These are phyloP conservation scores for Phytophthora colocasiae DNA, from an alignment of 352 stramenopile species.

Conservation along the genomic window DNA sequence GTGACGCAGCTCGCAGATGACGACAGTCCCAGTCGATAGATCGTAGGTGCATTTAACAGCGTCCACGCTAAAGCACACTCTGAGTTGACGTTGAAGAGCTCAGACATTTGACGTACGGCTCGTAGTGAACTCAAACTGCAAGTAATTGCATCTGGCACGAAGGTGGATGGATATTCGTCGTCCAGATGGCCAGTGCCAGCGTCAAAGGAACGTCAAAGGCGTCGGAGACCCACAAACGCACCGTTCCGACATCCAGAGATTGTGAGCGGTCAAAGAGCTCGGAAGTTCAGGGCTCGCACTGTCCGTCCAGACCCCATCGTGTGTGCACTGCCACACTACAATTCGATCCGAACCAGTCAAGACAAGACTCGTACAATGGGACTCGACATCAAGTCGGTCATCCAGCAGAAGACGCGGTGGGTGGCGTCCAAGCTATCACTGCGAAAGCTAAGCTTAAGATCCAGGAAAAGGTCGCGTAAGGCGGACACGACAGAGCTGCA, in stretches of 20 bases:
- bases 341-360: conserved; percentile 19
- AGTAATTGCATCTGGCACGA: conserved; percentile 29
- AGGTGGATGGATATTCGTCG: conserved; percentile 24
- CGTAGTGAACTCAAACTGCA: neutral
- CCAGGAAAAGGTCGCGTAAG: conserved; percentile 27
- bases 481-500: conserved; percentile 37
- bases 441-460: conserved; percentile 26
- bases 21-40: conserved; percentile 7
- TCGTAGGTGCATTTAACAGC: neutral
- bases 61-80: conserved; percentile 13
- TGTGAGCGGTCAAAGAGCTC: conserved; percentile 3
- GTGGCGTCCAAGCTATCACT: conserved; percentile 40
- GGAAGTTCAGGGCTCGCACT: too few relatives aligned
- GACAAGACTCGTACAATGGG: conserved; percentile 15
- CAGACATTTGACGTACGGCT: neutral
- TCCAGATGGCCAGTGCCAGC: conserved; percentile 15
- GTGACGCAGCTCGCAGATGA: conserved; percentile 19
- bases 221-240: conserved; percentile 17
- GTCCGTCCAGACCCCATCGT: conserved; percentile 13
- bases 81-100: conserved; percentile 20
- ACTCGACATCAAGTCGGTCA: conserved; percentile 26
- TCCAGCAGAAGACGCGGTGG: conserved; percentile 42
- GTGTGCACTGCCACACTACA: conserved; percentile 27
- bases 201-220: conserved; percentile 17
- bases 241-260: conserved; percentile 8